A percentile compares a stretch with the other conserved stretches of the same genome.
Conservation (phyloP, 192 early-diverging fungal species). For the Phycomyces nitens region DNA sequence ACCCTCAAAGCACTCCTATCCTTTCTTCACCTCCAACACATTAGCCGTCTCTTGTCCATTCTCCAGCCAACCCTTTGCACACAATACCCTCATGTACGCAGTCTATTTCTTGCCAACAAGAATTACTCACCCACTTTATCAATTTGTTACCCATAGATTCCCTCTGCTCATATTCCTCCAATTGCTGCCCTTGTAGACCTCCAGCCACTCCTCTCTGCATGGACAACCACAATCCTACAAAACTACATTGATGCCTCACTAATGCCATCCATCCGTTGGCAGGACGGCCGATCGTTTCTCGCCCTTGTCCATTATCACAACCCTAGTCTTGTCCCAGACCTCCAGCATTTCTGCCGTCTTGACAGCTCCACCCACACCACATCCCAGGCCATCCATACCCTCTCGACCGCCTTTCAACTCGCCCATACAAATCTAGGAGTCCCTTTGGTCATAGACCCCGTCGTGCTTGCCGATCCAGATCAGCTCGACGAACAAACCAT, state of each 20-base stretch:
- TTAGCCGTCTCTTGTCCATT: too few species aligned
- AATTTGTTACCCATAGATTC: too few species aligned
- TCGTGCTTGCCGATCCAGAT: background rate
- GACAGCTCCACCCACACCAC: background rate
- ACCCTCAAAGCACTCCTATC: too few species aligned
- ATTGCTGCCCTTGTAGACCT: background rate
- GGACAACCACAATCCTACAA: constrained; percentile 10
- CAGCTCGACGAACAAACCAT: constrained; percentile 3
- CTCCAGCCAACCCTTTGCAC: too few species aligned
- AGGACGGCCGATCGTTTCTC: constrained; percentile 11
- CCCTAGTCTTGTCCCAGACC: constrained; percentile 13
- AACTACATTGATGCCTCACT: constrained; percentile 19
- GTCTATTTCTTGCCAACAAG: too few species aligned
- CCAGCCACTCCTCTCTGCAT: constrained; percentile 4
- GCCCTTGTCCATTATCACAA: constrained; percentile 19
- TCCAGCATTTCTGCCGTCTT: background rate
- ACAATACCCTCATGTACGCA: too few species aligned
- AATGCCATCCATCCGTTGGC: constrained; percentile 9
- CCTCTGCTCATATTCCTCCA: background rate
- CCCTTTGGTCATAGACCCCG: constrained; percentile 14
- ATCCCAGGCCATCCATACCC: background rate
- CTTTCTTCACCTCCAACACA: too few species aligned
- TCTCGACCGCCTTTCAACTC: constrained; percentile 9
- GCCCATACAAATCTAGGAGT: background rate
- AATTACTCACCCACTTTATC: too few species aligned